Conservation (phyloP, 1,284 basidiomycete genomes). For the Trichosporon coremiiforme region DNA sequence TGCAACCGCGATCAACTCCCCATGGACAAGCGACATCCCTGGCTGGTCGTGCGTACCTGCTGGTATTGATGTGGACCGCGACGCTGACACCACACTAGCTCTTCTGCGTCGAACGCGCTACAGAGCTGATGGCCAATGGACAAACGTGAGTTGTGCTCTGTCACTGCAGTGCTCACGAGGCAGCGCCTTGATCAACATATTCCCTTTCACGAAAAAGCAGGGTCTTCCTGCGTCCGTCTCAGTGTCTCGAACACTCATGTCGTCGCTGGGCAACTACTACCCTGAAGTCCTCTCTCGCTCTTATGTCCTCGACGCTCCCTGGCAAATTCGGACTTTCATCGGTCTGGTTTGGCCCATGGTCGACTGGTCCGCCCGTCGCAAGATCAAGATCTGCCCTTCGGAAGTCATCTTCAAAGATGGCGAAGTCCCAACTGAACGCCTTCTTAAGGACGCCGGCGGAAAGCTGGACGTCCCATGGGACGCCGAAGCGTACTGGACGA, state of each 20-base stretch:
- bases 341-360: slow-evolving; percentile 52
- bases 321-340: slow-evolving; percentile 46
- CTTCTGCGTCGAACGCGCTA: slow-evolving; percentile 26
- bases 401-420: slow-evolving; percentile 34
- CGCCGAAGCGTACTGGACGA: slow-evolving; percentile 45
- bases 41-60: not conserved
- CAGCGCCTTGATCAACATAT: slow-evolving; percentile 33
- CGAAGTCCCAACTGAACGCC: slow-evolving; percentile 29
- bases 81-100: not conserved
- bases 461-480: slow-evolving; percentile 40
- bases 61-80: not conserved
- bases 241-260: slow-evolving; percentile 37
- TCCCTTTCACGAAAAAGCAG: slow-evolving; percentile 50
- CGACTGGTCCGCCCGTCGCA: slow-evolving; percentile 40
- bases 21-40: slow-evolving; percentile 5
- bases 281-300: slow-evolving; percentile 42
- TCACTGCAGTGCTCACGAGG: slow-evolving; percentile 30
- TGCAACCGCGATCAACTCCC: slow-evolving; percentile 16
- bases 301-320: slow-evolving; percentile 44
- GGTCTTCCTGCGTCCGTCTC: slow-evolving; percentile 42
- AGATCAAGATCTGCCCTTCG: slow-evolving; percentile 37
- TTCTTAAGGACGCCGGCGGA: slow-evolving; percentile 42
- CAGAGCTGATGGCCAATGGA: slow-evolving; percentile 43
- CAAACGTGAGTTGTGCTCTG: slow-evolving; percentile 1
- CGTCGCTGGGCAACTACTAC: slow-evolving; percentile 39